A percentile compares a stretch with the other conserved stretches of the same genome.
phyloP scores from a whole-genome alignment of 306 rosid genomes.

The Cucurbita ficifolia region DNA sequence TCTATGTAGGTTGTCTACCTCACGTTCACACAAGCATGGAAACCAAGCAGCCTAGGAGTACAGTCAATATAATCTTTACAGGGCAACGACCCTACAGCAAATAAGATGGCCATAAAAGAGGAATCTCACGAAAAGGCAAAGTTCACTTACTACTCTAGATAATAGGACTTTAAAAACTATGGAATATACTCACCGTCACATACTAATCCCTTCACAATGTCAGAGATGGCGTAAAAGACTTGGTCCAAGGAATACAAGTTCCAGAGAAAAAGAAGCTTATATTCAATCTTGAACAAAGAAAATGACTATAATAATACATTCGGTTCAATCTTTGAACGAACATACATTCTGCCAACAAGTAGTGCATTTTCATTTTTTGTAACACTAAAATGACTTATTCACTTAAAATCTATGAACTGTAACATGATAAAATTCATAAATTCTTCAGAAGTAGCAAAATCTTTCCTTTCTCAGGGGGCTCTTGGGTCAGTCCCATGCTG shows the following conservation, averaged over 20 bases:
- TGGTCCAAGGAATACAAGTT: not conserved
- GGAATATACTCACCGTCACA: not conserved
- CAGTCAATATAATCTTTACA: not conserved
- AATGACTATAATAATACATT: not conserved
- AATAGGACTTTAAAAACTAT: not conserved
- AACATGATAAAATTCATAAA: not conserved
- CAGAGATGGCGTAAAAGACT: not conserved
- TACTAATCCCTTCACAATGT: not conserved
- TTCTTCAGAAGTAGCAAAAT: not conserved
- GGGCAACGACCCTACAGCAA: not conserved
- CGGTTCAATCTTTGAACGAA: not conserved
- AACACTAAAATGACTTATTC: not conserved
- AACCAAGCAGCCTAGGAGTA: not conserved
- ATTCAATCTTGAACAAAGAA: not conserved
- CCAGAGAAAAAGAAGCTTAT: not conserved
- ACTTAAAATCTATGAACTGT: not conserved
- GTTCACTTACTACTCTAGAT: not conserved
- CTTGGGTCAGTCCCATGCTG: constrained; percentile 85
- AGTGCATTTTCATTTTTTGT: not conserved
- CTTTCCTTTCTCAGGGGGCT: constrained; percentile 41
- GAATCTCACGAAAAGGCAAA: not conserved
- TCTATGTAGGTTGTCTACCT: not conserved
- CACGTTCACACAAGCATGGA: not conserved
- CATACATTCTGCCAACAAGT: not conserved
- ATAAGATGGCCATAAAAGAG: not conserved